Evolutionary conservation across 2,329 filamentous ascomycete genomes (phyloP).

Genomic region (Verticillium tricorpus): DNA sequence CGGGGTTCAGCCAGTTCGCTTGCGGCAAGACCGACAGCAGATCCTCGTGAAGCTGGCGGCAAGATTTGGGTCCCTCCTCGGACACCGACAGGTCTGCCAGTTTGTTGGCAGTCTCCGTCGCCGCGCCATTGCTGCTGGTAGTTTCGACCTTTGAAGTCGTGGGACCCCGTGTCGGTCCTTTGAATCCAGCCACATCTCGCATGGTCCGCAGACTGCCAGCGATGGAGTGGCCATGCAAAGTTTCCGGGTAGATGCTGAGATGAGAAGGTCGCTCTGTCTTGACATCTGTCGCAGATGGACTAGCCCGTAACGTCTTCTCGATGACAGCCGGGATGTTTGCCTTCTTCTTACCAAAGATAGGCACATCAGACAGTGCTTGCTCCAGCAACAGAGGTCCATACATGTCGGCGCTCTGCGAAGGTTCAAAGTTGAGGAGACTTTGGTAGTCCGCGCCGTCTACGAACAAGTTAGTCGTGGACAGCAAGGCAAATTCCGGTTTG

Average conservation of each 20-base stretch:
- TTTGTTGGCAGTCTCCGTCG: constrained; percentile 15
- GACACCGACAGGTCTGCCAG: constrained; percentile 32
- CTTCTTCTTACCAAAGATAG: constrained; percentile 53
- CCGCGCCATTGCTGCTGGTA: constrained; percentile 10
- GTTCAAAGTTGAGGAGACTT: constrained; percentile 54
- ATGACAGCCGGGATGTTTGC: constrained; percentile 36
- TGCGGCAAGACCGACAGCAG: constrained; percentile 41
- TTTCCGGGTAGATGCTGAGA: not conserved
- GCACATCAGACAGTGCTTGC: constrained; percentile 46
- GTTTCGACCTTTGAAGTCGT: constrained; percentile 19
- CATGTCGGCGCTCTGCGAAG: constrained; percentile 45
- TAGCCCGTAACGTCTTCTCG: constrained; percentile 10
- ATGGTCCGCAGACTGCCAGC: constrained; percentile 46
- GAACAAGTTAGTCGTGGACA: constrained; percentile 17
- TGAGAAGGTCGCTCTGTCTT: not conserved
- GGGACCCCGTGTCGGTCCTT: constrained; percentile 13
- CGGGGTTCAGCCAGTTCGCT: constrained; percentile 41
- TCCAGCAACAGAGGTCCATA: constrained; percentile 52
- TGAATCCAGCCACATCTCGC: constrained; percentile 21
- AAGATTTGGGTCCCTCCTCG: constrained; percentile 35
- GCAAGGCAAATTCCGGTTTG: not conserved
- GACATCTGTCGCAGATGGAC: constrained; percentile 7
- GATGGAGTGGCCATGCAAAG: constrained; percentile 23
- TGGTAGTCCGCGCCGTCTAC: constrained; percentile 49
- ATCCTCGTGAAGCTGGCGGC: constrained; percentile 54